Base-by-base conservation (phyloP, 1,139 yeast species). In the Dujonia santamariae region DNA sequence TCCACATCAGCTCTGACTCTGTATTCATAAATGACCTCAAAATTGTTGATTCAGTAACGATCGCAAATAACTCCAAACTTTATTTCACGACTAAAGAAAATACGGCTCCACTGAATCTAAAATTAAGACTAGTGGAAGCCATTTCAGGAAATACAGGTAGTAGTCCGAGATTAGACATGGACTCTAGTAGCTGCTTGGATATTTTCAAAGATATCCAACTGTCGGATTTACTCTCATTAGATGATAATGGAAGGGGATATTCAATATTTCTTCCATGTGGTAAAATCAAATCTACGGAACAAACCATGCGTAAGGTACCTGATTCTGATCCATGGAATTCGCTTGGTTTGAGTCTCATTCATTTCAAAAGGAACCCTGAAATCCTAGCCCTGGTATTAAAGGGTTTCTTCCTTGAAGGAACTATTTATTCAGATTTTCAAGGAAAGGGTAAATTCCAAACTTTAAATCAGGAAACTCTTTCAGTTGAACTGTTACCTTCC, bases 221-320 rank as follows among this genome's bases (percentile, higher is more conserved):
- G 4, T 58, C 56, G 43, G 59, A 50, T 6, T 45, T 69, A 26
- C 51, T 57, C 17, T 52, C 56, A 9, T 46, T 82, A 32, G 67
- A 73, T 15, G 72, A 76, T 8, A 74, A 78, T 37, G 56, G 59
- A 14, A 46, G 59, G 15, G 95, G 96, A 0, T 86, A 85, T 61
- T 78, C 97, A 0, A 61, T 83, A 0, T 77, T 92, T 35, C 59
- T 90, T 26, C 98, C 97, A 0, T 81, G 92, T 41, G 80, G 85
- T 18, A 28, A 22, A 12, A 4, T 20, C 11, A 12, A 19, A 9
- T 9, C 17, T 41, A 31, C 18, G 27, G 28, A 7, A 17, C 12
- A 13, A 34, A 27, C n/a, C 24, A 26, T 12, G 16, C 26, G 4
- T 4, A 32, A 28, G 7, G 5, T 9, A 27, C 15, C 21, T 7